Conservation (phyloP, 2,329 filamentous ascomycete species). For the Monosporascus sp. region DNA sequence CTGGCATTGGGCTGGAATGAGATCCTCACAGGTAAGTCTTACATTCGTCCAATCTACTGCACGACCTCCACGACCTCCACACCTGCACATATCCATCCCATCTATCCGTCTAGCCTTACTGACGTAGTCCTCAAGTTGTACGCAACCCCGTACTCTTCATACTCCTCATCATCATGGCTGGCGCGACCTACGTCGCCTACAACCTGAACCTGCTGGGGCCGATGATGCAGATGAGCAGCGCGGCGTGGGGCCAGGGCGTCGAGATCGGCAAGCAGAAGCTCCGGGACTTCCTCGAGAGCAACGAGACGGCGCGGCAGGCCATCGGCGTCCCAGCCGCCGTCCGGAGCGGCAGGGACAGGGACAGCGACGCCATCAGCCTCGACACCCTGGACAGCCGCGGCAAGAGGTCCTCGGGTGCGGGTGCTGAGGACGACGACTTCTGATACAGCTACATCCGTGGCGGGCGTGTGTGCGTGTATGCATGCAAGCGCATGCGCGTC, state of each 20-base stretch:
- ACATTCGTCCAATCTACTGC: background rate
- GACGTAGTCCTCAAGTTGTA: constrained; percentile 56
- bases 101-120: constrained; percentile 1
- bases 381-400: constrained; percentile 57
- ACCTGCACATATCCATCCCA: too few species aligned
- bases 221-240: constrained; percentile 91
- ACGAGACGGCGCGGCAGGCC: constrained; percentile 79
- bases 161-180: constrained; percentile 70
- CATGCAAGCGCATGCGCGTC: constrained; percentile 4
- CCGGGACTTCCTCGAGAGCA: constrained; percentile 81
- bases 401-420: constrained; percentile 40
- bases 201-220: constrained; percentile 93
- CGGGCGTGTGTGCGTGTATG: constrained; percentile 4
- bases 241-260: constrained; percentile 77
- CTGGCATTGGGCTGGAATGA: constrained; percentile 98
- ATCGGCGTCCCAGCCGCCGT: constrained; percentile 62
- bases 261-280: constrained; percentile 90
- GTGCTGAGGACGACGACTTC: constrained; percentile 55
- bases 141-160: constrained; percentile 93
- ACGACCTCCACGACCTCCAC: too few species aligned
- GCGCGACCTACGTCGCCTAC: constrained; percentile 84
- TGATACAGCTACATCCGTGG: constrained; percentile 29
- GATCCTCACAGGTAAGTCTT: constrained; percentile 75
- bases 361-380: constrained; percentile 49
- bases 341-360: constrained; percentile 12